phyloP scores from a whole-genome alignment of 331 rosid species.

The Malus hybrid region DNA sequence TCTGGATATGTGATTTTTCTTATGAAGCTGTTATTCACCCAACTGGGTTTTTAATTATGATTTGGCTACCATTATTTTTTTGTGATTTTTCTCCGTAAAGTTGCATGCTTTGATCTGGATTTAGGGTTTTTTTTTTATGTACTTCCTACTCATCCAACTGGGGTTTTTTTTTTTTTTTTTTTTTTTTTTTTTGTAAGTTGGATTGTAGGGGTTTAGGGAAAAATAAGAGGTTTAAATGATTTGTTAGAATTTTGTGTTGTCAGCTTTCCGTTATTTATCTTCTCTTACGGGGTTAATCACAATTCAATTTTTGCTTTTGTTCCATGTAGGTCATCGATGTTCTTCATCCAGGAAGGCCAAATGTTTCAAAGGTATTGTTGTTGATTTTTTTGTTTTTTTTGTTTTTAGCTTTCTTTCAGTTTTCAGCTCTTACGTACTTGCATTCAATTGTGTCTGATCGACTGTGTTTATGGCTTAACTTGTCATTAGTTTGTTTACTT shows the following conservation, averaged over 20 bases:
- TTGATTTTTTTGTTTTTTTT: no score
- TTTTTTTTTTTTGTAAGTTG: neutral
- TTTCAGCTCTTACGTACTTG: no score
- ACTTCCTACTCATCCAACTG: neutral
- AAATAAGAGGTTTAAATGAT: neutral
- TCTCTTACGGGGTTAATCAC: neutral
- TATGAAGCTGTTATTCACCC: no score
- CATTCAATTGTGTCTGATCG: no score
- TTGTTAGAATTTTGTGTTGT: neutral
- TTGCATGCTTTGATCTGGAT: no score
- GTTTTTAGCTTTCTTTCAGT: no score
- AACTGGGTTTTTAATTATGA: no score
- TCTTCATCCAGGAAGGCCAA: conserved; percentile 91
- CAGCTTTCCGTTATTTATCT: neutral
- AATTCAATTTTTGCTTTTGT: neutral
- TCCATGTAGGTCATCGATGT: conserved; percentile 63
- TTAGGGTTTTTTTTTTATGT: no score
- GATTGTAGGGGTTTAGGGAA: neutral
- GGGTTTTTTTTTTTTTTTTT: neutral
- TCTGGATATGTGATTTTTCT: no score
- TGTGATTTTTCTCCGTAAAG: neutral
- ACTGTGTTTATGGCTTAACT: no score
- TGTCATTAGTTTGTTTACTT: neutral
- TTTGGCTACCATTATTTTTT: no score
- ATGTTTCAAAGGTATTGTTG: conserved; percentile 60